phyloP scores from a whole-genome alignment of 441 rosid species.

The Sinapis alba region DNA sequence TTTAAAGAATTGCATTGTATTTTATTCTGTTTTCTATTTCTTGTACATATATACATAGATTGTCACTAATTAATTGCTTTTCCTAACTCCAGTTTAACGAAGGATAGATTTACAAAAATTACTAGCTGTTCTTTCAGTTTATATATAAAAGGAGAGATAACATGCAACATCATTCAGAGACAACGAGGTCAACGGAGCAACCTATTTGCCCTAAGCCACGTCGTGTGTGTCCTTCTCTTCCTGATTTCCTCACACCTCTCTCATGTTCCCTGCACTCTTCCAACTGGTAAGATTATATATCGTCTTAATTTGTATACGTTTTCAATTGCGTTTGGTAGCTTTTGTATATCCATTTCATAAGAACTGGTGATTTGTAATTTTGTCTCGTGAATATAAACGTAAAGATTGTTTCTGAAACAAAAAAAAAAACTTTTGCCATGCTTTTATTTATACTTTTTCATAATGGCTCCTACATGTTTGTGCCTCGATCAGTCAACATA shows the following conservation, averaged over 20 bases:
- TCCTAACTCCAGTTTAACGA: neutral
- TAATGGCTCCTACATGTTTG: neutral
- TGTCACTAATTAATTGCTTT: neutral
- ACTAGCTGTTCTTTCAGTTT: neutral
- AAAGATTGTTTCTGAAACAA: neutral
- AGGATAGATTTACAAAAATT: neutral
- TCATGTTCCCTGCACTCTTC: slow-evolving; percentile 63
- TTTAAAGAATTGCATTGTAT: neutral
- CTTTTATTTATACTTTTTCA: neutral
- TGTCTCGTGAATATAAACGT: neutral
- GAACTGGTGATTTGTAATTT: neutral
- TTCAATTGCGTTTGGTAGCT: neutral
- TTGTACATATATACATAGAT: neutral
- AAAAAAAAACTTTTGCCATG: neutral
- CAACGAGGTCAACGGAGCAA: slow-evolving; percentile 31
- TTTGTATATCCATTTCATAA: neutral
- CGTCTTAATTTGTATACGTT: neutral
- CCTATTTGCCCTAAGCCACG: slow-evolving; percentile 85
- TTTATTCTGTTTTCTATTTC: neutral
- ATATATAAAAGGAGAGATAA: neutral
- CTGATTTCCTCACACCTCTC: slow-evolving; percentile 63
- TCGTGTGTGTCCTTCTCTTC: slow-evolving; percentile 50
- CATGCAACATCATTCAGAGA: slow-evolving; percentile 56
- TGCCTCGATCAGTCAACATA: neutral
- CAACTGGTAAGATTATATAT: slow-evolving; percentile 16